These are phyloP conservation scores for Phoenix dactylifera DNA, from an alignment of 176 grass and related monocot species.

Conservation along the genomic window DNA sequence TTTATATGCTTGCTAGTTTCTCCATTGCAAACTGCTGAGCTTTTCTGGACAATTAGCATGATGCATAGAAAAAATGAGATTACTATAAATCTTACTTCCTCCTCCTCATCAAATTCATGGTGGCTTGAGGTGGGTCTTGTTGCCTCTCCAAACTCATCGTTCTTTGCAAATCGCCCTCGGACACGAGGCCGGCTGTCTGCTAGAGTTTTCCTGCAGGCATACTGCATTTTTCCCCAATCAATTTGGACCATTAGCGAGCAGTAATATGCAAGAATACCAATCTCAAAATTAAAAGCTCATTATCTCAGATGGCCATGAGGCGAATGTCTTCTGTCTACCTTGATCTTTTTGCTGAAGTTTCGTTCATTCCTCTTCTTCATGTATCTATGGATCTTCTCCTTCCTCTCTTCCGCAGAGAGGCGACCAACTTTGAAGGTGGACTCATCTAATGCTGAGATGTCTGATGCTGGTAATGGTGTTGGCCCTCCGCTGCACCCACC, in stretches of 20 bases:
- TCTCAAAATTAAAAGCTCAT: not conserved
- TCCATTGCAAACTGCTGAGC: too few species aligned
- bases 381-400: constrained; percentile 87
- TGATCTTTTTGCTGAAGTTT: constrained; percentile 98
- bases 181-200: constrained; percentile 92
- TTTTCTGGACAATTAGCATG: too few species aligned
- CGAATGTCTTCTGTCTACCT: constrained; percentile 29
- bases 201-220: constrained; percentile 96
- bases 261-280: constrained; percentile 7
- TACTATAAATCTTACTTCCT: constrained; percentile 36
- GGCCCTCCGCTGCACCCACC: constrained; percentile 35
- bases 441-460: constrained; percentile 49
- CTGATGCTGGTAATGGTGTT: constrained; percentile 28
- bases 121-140: constrained; percentile 32
- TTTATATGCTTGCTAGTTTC: too few species aligned
- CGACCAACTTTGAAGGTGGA: constrained; percentile 65
- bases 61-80: not conserved
- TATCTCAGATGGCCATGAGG: too few species aligned
- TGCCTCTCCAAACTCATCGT: constrained; percentile 65
- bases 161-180: constrained; percentile 89
- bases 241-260: constrained; percentile 15
- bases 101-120: constrained; percentile 53
- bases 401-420: constrained; percentile 78
- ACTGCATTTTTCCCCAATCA: constrained; percentile 32
- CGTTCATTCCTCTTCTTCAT: constrained; percentile 87